Conservation (phyloP, 2,329 filamentous ascomycete species). For the Scorias spongiosa region DNA sequence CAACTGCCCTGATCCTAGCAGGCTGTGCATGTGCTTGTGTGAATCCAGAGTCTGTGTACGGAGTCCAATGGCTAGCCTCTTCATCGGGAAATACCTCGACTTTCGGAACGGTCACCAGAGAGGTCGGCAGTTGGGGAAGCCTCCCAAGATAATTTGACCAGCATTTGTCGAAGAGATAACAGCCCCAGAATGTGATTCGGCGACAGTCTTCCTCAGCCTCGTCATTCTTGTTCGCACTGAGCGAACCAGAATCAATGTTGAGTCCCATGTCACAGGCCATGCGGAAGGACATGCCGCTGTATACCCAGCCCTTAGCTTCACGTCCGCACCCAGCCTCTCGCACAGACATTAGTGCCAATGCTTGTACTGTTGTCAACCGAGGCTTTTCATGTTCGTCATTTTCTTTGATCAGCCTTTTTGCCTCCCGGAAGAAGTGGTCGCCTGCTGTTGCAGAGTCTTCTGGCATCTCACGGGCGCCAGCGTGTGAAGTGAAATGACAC, state of each 20-base stretch:
- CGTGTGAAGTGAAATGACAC: constrained; percentile 75
- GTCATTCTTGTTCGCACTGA: constrained; percentile 38
- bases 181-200: constrained; percentile 91
- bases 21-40: constrained; percentile 61
- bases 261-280: constrained; percentile 93
- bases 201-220: constrained; percentile 81
- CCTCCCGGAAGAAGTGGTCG: constrained; percentile 90
- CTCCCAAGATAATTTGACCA: constrained; percentile 96
- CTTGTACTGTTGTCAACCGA: constrained; percentile 78
- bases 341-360: constrained; percentile 87
- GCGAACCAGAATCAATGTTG: constrained; percentile 62
- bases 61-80: constrained; percentile 72
- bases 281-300: constrained; percentile 94
- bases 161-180: constrained; percentile 95
- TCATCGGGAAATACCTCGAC: constrained; percentile 83
- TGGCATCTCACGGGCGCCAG: constrained; percentile 54
- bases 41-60: constrained; percentile 73
- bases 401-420: constrained; percentile 75
- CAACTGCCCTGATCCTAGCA: constrained; percentile 65
- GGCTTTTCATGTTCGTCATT: constrained; percentile 90
- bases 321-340: constrained; percentile 86
- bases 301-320: constrained; percentile 94
- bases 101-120: constrained; percentile 70
- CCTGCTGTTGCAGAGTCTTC: constrained; percentile 75
- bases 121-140: constrained; percentile 68